phyloP scores from a whole-genome alignment of 2,329 filamentous ascomycete genomes.

The Lomentospora prolificans region DNA sequence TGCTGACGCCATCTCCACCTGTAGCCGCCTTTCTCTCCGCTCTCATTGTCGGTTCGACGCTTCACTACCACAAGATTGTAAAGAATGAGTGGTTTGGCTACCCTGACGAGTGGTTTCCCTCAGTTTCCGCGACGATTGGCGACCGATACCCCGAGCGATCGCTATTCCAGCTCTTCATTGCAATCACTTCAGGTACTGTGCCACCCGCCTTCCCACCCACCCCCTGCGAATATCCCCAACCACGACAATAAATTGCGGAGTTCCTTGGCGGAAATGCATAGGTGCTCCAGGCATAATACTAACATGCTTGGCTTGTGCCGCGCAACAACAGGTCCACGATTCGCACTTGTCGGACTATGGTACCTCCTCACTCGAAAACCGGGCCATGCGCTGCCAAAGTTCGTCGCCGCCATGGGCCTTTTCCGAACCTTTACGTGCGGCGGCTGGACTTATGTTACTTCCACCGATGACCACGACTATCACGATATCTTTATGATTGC shows the following conservation, averaged over 20 bases:
- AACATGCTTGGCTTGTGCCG: not conserved
- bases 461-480: conserved; percentile 96
- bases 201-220: not conserved
- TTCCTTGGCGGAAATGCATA: not conserved
- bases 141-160: conserved; percentile 95
- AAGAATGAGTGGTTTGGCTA: conserved; percentile 95
- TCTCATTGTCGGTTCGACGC: conserved; percentile 64
- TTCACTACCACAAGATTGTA: conserved; percentile 96
- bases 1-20: conserved; percentile 9
- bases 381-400: conserved; percentile 66
- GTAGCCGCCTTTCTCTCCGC: conserved; percentile 78
- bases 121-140: conserved; percentile 92
- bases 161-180: conserved; percentile 95
- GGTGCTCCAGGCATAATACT: not conserved
- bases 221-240: not conserved
- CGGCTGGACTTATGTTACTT: conserved; percentile 97
- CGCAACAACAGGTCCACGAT: conserved; percentile 60
- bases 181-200: conserved; percentile 71
- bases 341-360: conserved; percentile 83
- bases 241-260: not conserved
- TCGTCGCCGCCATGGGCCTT: conserved; percentile 69
- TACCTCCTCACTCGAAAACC: conserved; percentile 78
- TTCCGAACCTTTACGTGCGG: conserved; percentile 90
- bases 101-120: conserved; percentile 92
- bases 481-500: conserved; percentile 99